Evolutionary conservation across 768 basidiomycete species (phyloP), one percentile per base, ranked within the genome.

Genomic region (Podaxis rugospora): DNA sequence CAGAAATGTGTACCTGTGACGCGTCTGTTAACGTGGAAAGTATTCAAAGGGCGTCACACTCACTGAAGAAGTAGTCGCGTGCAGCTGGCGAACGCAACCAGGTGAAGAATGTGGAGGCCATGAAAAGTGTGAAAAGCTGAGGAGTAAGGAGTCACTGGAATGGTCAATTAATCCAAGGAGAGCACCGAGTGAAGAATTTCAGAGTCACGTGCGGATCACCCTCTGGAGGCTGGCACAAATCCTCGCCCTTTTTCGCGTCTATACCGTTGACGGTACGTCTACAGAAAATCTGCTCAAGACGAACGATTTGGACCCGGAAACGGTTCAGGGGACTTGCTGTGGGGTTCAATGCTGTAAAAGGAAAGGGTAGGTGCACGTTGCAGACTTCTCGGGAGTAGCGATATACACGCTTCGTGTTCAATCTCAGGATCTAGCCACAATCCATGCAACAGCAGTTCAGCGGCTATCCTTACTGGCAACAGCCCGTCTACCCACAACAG

Each of bases 61-160:
- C 64, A 93, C 95, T 97, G 78, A 97, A 91, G 78, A 98, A 96
- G 75, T 98, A 98, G 66, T 95, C 85, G 67, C 92, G 81, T 18
- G 92, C 92, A 50, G 93, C 93, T 55, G 95, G 95, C 51, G 92
- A 94, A 70, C 90, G 88, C 69, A 92, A 69, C 95, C 95, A 98
- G 68, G 84, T 82, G 71, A 90, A 80, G 78, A 97, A 95, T 37
- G 87, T 86, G 39, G 91, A 90, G 61, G 92, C 82, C 92, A 94
- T 93, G 69, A 67, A 67, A 65, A 61, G 61, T 55, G 46, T 66
- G 66, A 54, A 59, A 39, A 40, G n/a, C 37, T 9, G 9, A 32
- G 32, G 18, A 64, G 28, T 36, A 56, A 44, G 39, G n/a, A 35
- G 10, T 9, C 46, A 51, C 27, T 13, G 23, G 28, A 44, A n/a